A percentile compares a stretch with the other conserved stretches of the same genome.
These are phyloP conservation scores for Cutaneotrichosporon dermatis DNA, from an alignment of 1,284 basidiomycete genomes.

Conservation along the genomic window DNA sequence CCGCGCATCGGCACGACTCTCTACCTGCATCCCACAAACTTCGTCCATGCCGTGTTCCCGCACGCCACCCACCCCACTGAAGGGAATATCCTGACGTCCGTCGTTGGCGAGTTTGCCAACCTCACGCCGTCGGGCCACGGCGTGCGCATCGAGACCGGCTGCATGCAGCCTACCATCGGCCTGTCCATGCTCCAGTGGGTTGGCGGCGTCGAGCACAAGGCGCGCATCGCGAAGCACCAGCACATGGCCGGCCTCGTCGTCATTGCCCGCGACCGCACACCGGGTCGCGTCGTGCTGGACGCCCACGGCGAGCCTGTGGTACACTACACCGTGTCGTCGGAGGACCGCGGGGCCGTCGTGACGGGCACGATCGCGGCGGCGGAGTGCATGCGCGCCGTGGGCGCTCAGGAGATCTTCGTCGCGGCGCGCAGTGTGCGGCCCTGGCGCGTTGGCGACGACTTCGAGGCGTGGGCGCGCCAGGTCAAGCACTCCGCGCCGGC, in stretches of 20 bases:
- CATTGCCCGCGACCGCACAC: slow-evolving; percentile 27
- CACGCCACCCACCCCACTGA: slow-evolving; percentile 50
- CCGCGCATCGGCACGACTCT: slow-evolving; percentile 50
- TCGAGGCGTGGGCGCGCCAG: slow-evolving; percentile 33
- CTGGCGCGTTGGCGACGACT: slow-evolving; percentile 24
- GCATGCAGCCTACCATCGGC: slow-evolving; percentile 46
- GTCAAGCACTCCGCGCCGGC: slow-evolving; percentile 23
- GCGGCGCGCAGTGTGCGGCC: slow-evolving; percentile 35
- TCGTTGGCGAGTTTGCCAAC: slow-evolving; percentile 43
- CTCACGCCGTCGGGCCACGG: slow-evolving; percentile 41
- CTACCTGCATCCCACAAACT: slow-evolving; percentile 51
- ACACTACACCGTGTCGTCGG: slow-evolving; percentile 45
- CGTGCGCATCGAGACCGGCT: slow-evolving; percentile 52
- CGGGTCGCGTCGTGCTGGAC: slow-evolving; percentile 47
- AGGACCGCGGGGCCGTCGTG: slow-evolving; percentile 44
- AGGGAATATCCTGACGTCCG: slow-evolving; percentile 51
- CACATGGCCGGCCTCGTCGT: slow-evolving; percentile 26
- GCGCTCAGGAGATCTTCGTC: slow-evolving; percentile 48
- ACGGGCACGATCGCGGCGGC: slow-evolving; percentile 45
- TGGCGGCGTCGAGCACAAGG: slow-evolving; percentile 45
- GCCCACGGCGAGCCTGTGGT: slow-evolving; percentile 39
- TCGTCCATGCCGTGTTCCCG: slow-evolving; percentile 49
- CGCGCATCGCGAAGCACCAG: slow-evolving; percentile 33
- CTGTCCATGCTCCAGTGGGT: slow-evolving; percentile 42
- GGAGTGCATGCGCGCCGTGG: slow-evolving; percentile 48